Conservation (phyloP, 495 filamentous ascomycete genomes). For the Clavariopsis aquatica region DNA sequence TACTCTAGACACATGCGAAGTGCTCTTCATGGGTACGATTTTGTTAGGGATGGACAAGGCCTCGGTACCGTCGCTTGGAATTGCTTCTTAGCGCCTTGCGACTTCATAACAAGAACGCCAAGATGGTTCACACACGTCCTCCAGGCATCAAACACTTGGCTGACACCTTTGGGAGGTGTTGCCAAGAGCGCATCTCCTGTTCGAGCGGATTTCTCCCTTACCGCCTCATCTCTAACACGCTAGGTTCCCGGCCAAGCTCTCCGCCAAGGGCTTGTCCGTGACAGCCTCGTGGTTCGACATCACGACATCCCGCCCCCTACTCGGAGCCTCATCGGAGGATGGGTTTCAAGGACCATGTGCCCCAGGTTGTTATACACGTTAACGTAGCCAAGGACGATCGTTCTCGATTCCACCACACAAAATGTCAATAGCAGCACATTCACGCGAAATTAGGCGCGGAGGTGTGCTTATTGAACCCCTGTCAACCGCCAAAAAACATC, state of each 20-base stretch:
- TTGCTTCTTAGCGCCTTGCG: too few relatives aligned
- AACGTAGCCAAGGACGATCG: conserved; percentile 13
- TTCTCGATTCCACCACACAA: background rate
- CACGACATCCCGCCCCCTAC: conserved; percentile 2
- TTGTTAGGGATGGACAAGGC: too few relatives aligned
- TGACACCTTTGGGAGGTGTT: background rate
- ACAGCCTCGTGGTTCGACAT: conserved; percentile 1
- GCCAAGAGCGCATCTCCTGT: background rate
- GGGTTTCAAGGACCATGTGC: conserved; percentile 8
- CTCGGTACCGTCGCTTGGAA: too few relatives aligned
- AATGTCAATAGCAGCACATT: conserved; percentile 1
- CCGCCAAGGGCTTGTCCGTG: conserved; percentile 1
- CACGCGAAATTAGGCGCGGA: background rate
- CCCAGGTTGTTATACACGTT: conserved; percentile 14
- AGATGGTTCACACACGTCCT: background rate
- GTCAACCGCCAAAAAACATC: background rate
- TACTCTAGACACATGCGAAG: too few relatives aligned
- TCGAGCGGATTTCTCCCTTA: background rate
- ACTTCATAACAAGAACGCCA: background rate
- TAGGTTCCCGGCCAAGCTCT: conserved; percentile 7
- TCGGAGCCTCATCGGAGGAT: background rate
- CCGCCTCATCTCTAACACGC: conserved; percentile 5
- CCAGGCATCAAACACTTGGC: conserved; percentile 13
- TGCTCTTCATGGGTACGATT: too few relatives aligned
- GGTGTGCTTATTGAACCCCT: background rate